phyloP scores from a whole-genome alignment of 2,329 filamentous ascomycete genomes.

The Penicillium sp. region DNA sequence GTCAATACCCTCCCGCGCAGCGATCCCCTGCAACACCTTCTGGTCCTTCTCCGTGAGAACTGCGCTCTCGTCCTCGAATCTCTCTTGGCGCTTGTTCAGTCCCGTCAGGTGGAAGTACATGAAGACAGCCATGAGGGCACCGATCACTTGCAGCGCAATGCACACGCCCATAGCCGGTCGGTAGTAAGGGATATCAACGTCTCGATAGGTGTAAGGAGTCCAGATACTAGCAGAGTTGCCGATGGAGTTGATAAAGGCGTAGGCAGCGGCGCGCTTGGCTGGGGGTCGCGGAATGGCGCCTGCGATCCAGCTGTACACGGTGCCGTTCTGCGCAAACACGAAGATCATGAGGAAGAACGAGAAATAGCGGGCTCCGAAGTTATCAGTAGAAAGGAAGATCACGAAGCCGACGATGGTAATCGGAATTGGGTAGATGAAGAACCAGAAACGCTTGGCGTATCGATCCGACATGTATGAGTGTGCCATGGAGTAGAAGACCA shows the following conservation, averaged over 20 bases:
- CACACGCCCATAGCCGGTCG: conserved; percentile 48
- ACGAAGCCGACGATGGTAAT: conserved; percentile 58
- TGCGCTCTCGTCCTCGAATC: conserved; percentile 55
- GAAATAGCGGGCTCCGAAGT: conserved; percentile 61
- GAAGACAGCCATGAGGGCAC: conserved; percentile 38
- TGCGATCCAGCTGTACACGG: conserved; percentile 56
- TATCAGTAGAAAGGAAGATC: conserved; percentile 58
- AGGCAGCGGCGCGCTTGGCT: conserved; percentile 60
- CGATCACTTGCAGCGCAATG: conserved; percentile 47
- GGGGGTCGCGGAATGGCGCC: conserved; percentile 57
- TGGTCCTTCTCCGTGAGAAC: conserved; percentile 55
- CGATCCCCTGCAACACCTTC: conserved; percentile 54
- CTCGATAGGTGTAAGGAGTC: conserved; percentile 55
- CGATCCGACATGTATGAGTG: conserved; percentile 54
- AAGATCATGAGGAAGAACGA: conserved; percentile 62
- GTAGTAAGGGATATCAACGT: conserved; percentile 46
- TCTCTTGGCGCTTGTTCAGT: conserved; percentile 57
- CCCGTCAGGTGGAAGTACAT: conserved; percentile 46
- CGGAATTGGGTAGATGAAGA: conserved; percentile 58
- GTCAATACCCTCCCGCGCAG: conserved; percentile 57
- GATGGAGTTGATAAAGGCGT: conserved; percentile 61
- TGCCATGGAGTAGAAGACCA: conserved; percentile 54
- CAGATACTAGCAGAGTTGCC: conserved; percentile 60
- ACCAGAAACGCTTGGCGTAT: conserved; percentile 55
- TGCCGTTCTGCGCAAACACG: conserved; percentile 61